phyloP scores from a whole-genome alignment of 1,139 yeast genomes.

The Sugiyamaella castrensis region DNA sequence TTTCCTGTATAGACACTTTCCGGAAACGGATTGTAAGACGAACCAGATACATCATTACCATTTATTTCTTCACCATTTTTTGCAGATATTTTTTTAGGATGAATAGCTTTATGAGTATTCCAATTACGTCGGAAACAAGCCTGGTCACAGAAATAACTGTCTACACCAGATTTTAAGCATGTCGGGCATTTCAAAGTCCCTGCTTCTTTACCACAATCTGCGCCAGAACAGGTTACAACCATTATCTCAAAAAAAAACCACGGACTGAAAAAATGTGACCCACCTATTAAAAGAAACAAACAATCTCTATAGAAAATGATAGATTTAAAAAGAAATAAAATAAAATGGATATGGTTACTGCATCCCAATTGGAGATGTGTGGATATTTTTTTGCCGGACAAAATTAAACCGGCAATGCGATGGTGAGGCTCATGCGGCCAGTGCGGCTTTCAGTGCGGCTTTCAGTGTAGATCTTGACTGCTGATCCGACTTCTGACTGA shows the following conservation, averaged over 20 bases:
- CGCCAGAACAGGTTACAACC: slow-evolving; percentile 36
- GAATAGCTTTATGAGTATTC: slow-evolving; percentile 53
- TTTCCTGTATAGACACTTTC: slow-evolving; percentile 68
- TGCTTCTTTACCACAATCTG: slow-evolving; percentile 81
- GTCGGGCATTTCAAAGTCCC: slow-evolving; percentile 86
- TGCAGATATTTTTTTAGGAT: slow-evolving; percentile 40
- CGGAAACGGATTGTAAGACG: slow-evolving; percentile 83
- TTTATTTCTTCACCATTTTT: neutral
- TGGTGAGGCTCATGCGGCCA: no score
- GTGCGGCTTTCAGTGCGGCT: no score
- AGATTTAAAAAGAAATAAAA: neutral
- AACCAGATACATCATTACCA: slow-evolving; percentile 26
- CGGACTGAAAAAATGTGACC: neutral
- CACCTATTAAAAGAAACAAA: no score
- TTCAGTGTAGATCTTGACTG: no score
- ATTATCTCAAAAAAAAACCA: neutral
- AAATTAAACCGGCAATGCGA: no score
- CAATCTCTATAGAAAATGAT: no score
- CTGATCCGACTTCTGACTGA: no score
- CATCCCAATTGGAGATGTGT: no score
- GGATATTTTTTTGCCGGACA: no score
- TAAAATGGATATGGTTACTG: no score
- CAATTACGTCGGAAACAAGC: slow-evolving; percentile 78
- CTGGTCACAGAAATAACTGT: slow-evolving; percentile 75
- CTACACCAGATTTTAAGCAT: slow-evolving; percentile 69